Conservation (phyloP, 2,329 filamentous ascomycete genomes). For the Diaporthe longicolla region DNA sequence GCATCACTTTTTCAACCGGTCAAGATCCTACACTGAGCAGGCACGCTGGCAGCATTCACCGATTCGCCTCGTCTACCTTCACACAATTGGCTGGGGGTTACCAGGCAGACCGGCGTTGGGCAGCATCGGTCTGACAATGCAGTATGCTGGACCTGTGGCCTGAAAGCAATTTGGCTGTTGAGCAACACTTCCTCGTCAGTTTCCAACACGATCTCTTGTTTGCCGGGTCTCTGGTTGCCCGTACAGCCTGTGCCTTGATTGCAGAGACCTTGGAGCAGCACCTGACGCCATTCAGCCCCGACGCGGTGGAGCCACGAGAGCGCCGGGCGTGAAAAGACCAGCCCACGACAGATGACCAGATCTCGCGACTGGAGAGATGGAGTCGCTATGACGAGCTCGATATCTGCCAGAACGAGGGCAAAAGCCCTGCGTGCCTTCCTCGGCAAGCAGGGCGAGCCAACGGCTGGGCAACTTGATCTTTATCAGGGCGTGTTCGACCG, state of each 20-base stretch:
- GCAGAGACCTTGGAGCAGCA: not conserved
- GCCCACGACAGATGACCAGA: not conserved
- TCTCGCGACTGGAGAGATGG: not conserved
- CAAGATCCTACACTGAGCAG: not conserved
- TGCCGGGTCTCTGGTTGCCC: not conserved
- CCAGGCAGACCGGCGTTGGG: not conserved
- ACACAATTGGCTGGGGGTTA: constrained; percentile 15
- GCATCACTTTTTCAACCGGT: constrained; percentile 33
- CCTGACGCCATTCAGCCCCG: not conserved
- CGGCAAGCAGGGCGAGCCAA: not conserved
- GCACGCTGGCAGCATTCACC: constrained; percentile 11
- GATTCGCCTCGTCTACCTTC: not conserved
- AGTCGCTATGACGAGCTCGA: not conserved
- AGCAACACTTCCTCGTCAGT: not conserved
- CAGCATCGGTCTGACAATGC: constrained; percentile 12
- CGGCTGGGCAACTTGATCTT: not conserved
- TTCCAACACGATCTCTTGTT: not conserved
- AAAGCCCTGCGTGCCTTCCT: not conserved
- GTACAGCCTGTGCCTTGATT: not conserved
- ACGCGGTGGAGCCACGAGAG: not conserved
- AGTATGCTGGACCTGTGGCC: not conserved
- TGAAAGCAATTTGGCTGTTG: not conserved
- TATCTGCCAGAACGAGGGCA: not conserved
- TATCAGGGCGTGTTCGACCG: not conserved
- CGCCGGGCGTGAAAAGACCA: not conserved